Base-by-base conservation (phyloP, 2,329 filamentous ascomycete genomes). In the Bipolaris gigantea region DNA sequence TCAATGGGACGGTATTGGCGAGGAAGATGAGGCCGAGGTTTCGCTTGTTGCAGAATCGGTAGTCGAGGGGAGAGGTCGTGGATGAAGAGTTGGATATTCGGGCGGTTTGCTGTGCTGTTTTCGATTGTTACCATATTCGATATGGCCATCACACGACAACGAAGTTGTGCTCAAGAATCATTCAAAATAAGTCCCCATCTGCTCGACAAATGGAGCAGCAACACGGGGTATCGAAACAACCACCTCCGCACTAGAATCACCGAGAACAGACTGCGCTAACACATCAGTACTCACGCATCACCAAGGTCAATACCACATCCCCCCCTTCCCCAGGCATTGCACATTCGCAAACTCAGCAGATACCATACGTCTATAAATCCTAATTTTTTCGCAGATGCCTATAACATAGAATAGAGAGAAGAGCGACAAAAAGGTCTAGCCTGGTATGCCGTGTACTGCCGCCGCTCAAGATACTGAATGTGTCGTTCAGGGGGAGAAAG, bases 21-120 rank as follows among this genome's bases (percentile, higher is more conserved):
- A 59, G 56, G 56, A 50, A 53, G 40, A 71, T 69, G 66, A 59
- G 60, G 33, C 56, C 69, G 0, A 18, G 54, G 44, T 33, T 72
- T 44, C 58, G 59, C 10, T 39, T 72, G 5, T 16, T 71, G 45
- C 61, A 19, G 40, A 60, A 68, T 50, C 50, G 59, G 8, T 71
- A 50, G 59, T 25, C 11, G n/a, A n/a, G n/a, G 16, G 10, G 16
- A n/a, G 27, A 13, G 11, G 27, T 13, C 10, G 4, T 57, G 13
- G 15, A n/a, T 23, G 8, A 11, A 16, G 21, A 18, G 32, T 44
- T 9, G 33, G 18, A 23, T 25, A n/a, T 30, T 19, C 21, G 23
- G 23, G 32, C 16, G 10, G 11, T 42, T 38, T 10, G 27, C 39
- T 25, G 6, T 23, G 40, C 34, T 30, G 30, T 25, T n/a, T 39